Evolutionary conservation across 2,329 filamentous ascomycete species (phyloP).

Genomic region (Chalaropsis ovoidea): DNA sequence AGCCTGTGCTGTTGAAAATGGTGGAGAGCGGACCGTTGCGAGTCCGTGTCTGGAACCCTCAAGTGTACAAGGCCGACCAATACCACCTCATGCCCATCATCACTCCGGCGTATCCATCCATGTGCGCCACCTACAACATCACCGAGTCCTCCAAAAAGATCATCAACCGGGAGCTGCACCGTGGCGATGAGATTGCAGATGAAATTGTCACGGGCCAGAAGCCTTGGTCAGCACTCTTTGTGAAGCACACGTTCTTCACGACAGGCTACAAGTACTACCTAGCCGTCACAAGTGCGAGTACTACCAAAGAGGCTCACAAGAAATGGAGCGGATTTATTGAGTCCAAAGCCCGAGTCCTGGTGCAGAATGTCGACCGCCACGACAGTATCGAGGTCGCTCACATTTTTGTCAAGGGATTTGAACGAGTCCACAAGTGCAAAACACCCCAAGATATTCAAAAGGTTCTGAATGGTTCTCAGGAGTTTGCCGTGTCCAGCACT

Average conservation of each 20-base stretch:
- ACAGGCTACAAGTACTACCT: conserved; percentile 92
- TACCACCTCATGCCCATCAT: conserved; percentile 96
- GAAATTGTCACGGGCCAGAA: conserved; percentile 67
- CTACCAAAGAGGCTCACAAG: conserved; percentile 71
- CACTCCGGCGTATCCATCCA: conserved; percentile 91
- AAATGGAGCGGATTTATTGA: conserved; percentile 88
- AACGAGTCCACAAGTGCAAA: conserved; percentile 64
- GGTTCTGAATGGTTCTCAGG: conserved; percentile 45
- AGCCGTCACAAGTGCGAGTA: conserved; percentile 72
- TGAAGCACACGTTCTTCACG: conserved; percentile 88
- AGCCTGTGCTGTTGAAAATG: conserved; percentile 79
- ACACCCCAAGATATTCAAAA: conserved; percentile 43
- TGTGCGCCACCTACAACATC: conserved; percentile 95
- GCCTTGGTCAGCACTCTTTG: conserved; percentile 80
- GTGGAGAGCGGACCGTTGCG: conserved; percentile 74
- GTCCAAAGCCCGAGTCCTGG: conserved; percentile 80
- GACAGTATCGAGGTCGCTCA: conserved; percentile 72
- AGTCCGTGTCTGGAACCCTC: conserved; percentile 89
- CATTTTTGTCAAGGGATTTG: conserved; percentile 87
- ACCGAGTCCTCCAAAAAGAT: conserved; percentile 75
- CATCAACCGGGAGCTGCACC: conserved; percentile 71
- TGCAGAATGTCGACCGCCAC: conserved; percentile 72
- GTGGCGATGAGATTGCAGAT: conserved; percentile 66
- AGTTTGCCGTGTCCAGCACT: conserved; percentile 34
- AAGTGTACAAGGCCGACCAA: conserved; percentile 70